Base-by-base conservation (phyloP, 1,139 yeast species). In the Saccharomyces hybrid region DNA sequence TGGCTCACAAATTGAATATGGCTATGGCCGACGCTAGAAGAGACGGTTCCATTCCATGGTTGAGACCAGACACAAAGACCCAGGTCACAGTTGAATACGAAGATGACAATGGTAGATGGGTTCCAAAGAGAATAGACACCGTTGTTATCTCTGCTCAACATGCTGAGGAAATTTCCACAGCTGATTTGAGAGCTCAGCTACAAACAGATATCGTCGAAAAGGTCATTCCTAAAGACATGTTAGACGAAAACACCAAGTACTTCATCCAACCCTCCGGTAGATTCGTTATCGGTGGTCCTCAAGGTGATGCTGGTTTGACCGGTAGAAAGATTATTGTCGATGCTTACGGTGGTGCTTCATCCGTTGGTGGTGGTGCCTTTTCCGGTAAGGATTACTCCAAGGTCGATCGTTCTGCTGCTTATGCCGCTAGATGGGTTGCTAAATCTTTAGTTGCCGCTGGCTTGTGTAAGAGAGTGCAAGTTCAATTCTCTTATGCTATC, bases 321-420 rank as follows among this genome's bases (percentile, higher is more conserved):
- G 99, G 99, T 76, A 90, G 99, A 81, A 93, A 93, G 83, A 93
- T 93, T 75, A 93, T 93, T 72, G 99, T 93, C 73, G 99, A 93
- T 78, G 95, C 99, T 63, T 93, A 93, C 79, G 99, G 99, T 81
- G 99, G 99, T 70, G 95, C 99, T 95, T 97, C 99, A 78, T 98
- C 99, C 70, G 99, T 93, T 82, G 99, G 99, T 79, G 99, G 99
- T 82, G 99, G 99, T 83, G 99, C 99, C 64, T 93, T 95, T 90
- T 88, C 97, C 61, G 99, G 99, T 78, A 93, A 93, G 83, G 99
- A 93, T 78, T 93, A 89, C 88, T 89, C 98, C 74, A 93, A 93
- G 83, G 99, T 93, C 72, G 99, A 93, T 78, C 89, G 99, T 82
- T 93, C 99, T 64, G 99, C 99, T 73, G 99, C 99, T 65, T 93